Evolutionary conservation across 2,329 filamentous ascomycete genomes (phyloP).

Genomic region (Fusarium sp.): DNA sequence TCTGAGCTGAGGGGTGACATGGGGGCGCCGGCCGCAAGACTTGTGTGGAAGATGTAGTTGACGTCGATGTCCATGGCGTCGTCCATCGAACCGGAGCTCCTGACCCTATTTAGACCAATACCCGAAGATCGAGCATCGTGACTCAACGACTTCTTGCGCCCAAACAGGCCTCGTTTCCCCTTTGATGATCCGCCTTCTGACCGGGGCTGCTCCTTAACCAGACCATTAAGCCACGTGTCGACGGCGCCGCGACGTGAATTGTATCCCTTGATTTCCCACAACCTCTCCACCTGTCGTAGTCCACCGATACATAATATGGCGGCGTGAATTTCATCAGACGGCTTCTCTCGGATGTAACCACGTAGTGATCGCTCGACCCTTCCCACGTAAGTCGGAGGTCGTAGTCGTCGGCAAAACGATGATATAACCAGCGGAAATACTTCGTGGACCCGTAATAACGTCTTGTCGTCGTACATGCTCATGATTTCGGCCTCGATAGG

Average conservation of each 20-base stretch:
- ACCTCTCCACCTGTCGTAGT: conserved; percentile 66
- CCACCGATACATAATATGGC: conserved; percentile 68
- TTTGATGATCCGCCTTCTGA: conserved; percentile 55
- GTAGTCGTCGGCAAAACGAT: conserved; percentile 67
- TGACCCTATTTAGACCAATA: conserved; percentile 38
- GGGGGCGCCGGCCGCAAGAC: conserved; percentile 66
- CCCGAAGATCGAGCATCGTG: conserved; percentile 42
- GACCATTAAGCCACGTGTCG: conserved; percentile 64
- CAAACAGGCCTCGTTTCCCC: conserved; percentile 61
- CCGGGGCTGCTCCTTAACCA: conserved; percentile 54
- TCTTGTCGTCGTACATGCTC: conserved; percentile 70
- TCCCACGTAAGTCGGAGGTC: conserved; percentile 70
- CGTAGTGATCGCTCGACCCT: conserved; percentile 67
- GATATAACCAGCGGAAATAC: conserved; percentile 70
- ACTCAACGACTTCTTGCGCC: conserved; percentile 64
- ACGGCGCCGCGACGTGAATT: conserved; percentile 66
- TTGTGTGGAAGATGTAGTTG: conserved; percentile 64
- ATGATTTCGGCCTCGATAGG: conserved; percentile 69
- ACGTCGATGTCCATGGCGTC: conserved; percentile 45
- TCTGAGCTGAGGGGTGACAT: conserved; percentile 64
- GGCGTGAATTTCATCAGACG: conserved; percentile 67
- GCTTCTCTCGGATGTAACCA: conserved; percentile 69
- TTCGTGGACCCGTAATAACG: conserved; percentile 68
- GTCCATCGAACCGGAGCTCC: conserved; percentile 47
- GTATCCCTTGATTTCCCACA: conserved; percentile 73